Percentiles rank a stretch among this genome's conserved stretches.
phyloP scores from a whole-genome alignment of 2,329 filamentous ascomycete species.

The Xylariaceae sp. region DNA sequence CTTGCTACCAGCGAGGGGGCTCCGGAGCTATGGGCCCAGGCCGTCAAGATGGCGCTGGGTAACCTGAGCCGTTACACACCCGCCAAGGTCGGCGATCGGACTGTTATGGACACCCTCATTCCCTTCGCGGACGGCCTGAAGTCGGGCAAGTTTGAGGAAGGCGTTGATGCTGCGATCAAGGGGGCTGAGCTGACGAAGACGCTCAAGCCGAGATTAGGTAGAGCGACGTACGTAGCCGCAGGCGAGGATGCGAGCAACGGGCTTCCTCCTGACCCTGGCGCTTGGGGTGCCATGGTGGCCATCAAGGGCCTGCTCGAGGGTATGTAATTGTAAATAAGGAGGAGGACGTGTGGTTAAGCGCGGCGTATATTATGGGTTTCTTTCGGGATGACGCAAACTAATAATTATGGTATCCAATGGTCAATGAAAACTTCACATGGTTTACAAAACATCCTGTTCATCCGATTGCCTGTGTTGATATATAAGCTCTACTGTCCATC shows the following conservation, averaged over 20 bases:
- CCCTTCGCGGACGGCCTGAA: conserved; percentile 45
- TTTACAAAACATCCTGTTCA: too few species aligned
- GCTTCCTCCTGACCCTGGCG: conserved; percentile 64
- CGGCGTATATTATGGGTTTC: too few species aligned
- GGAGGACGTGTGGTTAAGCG: too few species aligned
- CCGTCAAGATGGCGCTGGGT: conserved; percentile 38
- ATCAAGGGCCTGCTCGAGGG: conserved; percentile 35
- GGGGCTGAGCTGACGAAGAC: conserved; percentile 61
- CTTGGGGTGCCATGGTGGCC: conserved; percentile 62
- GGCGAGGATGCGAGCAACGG: conserved; percentile 45
- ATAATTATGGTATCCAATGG: too few species aligned
- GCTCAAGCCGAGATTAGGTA: conserved; percentile 60
- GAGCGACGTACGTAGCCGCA: conserved; percentile 64
- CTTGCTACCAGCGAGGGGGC: conserved; percentile 27
- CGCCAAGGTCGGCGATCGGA: conserved; percentile 51
- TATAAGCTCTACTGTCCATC: too few species aligned
- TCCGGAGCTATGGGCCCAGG: conserved; percentile 37
- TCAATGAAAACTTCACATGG: too few species aligned
- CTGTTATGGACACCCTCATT: conserved; percentile 53
- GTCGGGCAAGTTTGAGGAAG: conserved; percentile 48
- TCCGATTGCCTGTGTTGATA: too few species aligned
- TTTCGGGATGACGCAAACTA: too few species aligned
- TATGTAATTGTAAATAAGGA: conserved; percentile 6
- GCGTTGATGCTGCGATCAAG: conserved; percentile 53
- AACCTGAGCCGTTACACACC: conserved; percentile 50